Evolutionary conservation across 768 basidiomycete genomes (phyloP).

Genomic region (Baorangia bicolor): DNA sequence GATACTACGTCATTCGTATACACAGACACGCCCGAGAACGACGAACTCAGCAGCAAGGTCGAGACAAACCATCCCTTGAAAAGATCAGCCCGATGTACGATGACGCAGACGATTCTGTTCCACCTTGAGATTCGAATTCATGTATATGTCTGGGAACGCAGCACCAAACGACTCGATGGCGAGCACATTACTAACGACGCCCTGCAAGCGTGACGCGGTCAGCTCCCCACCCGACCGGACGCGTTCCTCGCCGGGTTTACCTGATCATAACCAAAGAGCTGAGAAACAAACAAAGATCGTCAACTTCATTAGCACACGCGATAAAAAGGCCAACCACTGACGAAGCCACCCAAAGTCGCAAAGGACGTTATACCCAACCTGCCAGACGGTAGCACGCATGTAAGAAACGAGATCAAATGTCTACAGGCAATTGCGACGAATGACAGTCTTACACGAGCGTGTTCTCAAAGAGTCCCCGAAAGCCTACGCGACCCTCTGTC

Average conservation of each 20-base stretch:
- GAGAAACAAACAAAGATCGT: not conserved
- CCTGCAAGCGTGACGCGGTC: slow-evolving; percentile 16
- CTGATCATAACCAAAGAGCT: slow-evolving; percentile 36
- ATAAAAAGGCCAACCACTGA: slow-evolving; percentile 13
- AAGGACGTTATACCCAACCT: slow-evolving; percentile 34
- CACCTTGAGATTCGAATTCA: slow-evolving; percentile 28
- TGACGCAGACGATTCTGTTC: not conserved
- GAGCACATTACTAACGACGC: slow-evolving; percentile 34
- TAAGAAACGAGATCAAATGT: not conserved
- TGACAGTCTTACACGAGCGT: slow-evolving; percentile 23
- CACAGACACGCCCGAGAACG: not conserved
- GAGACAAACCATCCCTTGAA: slow-evolving; percentile 34
- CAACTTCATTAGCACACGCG: not conserved
- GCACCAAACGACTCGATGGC: slow-evolving; percentile 36
- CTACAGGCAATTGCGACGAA: not conserved
- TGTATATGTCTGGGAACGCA: slow-evolving; percentile 32
- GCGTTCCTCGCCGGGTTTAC: not conserved
- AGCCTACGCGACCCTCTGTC: slow-evolving; percentile 24
- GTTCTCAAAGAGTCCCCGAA: slow-evolving; percentile 30
- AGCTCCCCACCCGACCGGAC: not conserved
- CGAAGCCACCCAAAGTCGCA: slow-evolving; percentile 33
- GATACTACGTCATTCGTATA: not conserved
- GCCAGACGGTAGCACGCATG: not conserved
- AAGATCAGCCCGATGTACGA: not conserved
- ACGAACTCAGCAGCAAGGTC: slow-evolving; percentile 28